Evolutionary conservation across 2,329 filamentous ascomycete species (phyloP), one percentile per base, ranked within the genome.

Genomic region (Ilyonectria destructans): DNA sequence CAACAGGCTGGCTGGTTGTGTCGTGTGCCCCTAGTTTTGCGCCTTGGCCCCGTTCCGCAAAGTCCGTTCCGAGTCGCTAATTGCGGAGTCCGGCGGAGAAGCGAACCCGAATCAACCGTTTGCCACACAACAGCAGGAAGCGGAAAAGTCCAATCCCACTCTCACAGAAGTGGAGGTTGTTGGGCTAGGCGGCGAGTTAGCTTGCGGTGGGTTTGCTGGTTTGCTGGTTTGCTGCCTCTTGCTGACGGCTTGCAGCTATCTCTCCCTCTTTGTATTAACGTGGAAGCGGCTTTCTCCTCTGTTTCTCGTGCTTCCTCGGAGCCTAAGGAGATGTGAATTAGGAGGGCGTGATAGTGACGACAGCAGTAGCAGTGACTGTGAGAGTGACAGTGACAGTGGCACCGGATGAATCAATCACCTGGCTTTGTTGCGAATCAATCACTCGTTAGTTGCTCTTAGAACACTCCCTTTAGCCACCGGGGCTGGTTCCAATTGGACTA

Each of bases 21-120:
- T 56, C 45, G 43, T 45, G 48, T 55, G 43, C 45, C 21, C 31
- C 52, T 62, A 37, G 26, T 26, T 26, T 62, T 48, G 51, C 49
- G 49, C 56, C 45, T 49, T 49, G 46, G 40, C 45, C n/a, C 49
- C 35, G 31, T 56, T 46, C 59, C 40, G 26, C 37, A 73, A 75
- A 72, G 65, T 74, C 74, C 74, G 74, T 48, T 63, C 55, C 65
- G 62, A 62, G 61, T 37, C 63, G 64, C 75, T 71, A 71, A 68
- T 70, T 67, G 71, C 76, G 71, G 74, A 76, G 71, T 68, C 62
- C 61, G 56, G 66, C 71, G 65, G 70, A 74, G 69, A 65, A 74
- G 54, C 68, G 67, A 72, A 69, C 61, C 61, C 62, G 60, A 66
- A 73, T 69, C 69, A 69, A 67, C 67, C 67, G 54, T 43, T 48